Percentiles rank a stretch among this genome's conserved stretches.
Evolutionary conservation across 305 asterid species (phyloP).

Genomic region (Solanum aculeatissimum): DNA sequence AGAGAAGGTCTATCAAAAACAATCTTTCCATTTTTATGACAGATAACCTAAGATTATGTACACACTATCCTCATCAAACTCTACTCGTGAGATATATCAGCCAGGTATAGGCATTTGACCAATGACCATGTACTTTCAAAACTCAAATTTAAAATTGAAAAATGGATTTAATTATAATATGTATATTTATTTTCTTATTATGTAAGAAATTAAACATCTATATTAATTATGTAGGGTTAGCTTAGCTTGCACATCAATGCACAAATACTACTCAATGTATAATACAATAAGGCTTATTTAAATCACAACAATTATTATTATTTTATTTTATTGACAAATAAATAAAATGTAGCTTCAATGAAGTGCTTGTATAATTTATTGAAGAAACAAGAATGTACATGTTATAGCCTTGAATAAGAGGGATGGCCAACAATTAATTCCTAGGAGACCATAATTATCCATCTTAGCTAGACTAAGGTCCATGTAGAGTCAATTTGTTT

Average conservation of each 20-base stretch:
- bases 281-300: neutral
- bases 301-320: neutral
- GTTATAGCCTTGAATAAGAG: neutral
- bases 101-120: neutral
- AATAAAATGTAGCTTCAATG: neutral
- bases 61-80: neutral
- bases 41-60: rapidly evolving
- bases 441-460: neutral
- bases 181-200: neutral
- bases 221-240: neutral
- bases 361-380: neutral
- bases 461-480: neutral
- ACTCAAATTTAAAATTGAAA: neutral
- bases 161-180: neutral
- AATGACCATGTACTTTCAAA: neutral
- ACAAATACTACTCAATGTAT: neutral
- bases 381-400: neutral
- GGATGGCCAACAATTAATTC: neutral
- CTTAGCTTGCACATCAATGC: neutral
- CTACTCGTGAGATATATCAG: neutral
- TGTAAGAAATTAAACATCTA: neutral
- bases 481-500: neutral
- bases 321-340: neutral
- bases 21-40: neutral
- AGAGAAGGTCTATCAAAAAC: rapidly evolving